A percentile compares a stretch with the other conserved stretches of the same genome.
phyloP scores from a whole-genome alignment of 768 basidiomycete genomes.

The Tylopilus sp. region DNA sequence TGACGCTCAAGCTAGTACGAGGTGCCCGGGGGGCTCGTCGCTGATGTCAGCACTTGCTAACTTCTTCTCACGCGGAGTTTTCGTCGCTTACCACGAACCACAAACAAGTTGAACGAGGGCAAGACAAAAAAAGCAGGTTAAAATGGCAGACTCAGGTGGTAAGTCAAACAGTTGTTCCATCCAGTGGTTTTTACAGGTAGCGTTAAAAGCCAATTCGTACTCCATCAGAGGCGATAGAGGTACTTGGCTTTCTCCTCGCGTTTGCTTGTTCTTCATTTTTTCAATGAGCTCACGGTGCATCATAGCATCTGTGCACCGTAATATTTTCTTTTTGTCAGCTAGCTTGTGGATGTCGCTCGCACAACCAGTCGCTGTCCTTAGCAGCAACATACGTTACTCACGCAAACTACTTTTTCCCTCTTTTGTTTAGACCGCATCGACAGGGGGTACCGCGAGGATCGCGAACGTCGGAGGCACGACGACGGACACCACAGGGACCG shows the following conservation, averaged over 20 bases:
- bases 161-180: conserved; percentile 34
- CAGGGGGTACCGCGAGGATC: conserved; percentile 63
- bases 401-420: conserved; percentile 41
- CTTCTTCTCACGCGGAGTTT: conserved; percentile 16
- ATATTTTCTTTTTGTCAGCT: conserved; percentile 49
- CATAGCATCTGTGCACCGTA: conserved; percentile 41
- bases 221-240: conserved; percentile 32
- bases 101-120: conserved; percentile 11
- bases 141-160: conserved; percentile 56
- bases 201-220: conserved; percentile 28
- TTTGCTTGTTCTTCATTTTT: conserved; percentile 29
- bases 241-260: conserved; percentile 34
- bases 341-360: conserved; percentile 46
- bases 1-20: neutral
- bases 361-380: conserved; percentile 40
- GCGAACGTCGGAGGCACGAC: conserved; percentile 64
- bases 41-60: conserved; percentile 25
- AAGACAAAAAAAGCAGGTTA: conserved; percentile 17
- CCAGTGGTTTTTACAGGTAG: conserved; percentile 27
- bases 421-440: conserved; percentile 44
- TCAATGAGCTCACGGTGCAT: conserved; percentile 65
- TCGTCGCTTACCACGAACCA: conserved; percentile 22
- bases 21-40: conserved; percentile 21
- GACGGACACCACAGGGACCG: conserved; percentile 51
- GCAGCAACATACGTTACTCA: conserved; percentile 49